Evolutionary conservation across 176 grass and related monocot species (phyloP), one percentile per base, ranked within the genome.

Genomic region (Lolium multiflorum): DNA sequence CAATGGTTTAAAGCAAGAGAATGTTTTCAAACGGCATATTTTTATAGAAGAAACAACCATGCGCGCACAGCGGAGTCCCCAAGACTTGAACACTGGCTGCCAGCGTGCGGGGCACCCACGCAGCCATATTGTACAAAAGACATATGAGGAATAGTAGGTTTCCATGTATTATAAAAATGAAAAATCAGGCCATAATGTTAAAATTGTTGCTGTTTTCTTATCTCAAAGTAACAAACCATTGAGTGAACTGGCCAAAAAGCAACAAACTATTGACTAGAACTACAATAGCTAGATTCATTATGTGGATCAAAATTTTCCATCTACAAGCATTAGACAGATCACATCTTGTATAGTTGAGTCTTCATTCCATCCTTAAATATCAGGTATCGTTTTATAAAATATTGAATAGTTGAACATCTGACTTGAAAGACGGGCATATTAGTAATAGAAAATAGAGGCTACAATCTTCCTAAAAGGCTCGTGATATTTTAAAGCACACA

Each of bases 351-450:
- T 69, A 82, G 17, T 3, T 48, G 6, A 63, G 39, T 43, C 57
- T 82, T 39, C 50, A 43, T 76, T 82, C 65, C 28, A 83, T 35
- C 71, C n/a, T 50, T 44, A 62, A 76, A 22, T 21, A 68, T 15
- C 26, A 63, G 28, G 16, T 62, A 7, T 51, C 22, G 26, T 51
- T 74, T 51, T 17, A 52, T 26, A 51, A 57, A 1, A 57, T 71
- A 3, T 18, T 58, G 31, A 72, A 58, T 71, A 41, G 48, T 15
- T 31, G 6, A 41, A 73, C 16, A 65, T 16, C 71, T 22, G 3
- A 17, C 12, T 16, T 76, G 47, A 2, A 52, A 83, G 13, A 56
- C 11, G 21, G 54, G 22, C 7, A 21, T 21, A 86, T 57, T 67
- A 64, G 81, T 24, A 91, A 12, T 31, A 65, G 12, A 65, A 66